These are phyloP conservation scores for Fragaria iinumae DNA, from an alignment of 306 rosid species.

Conservation along the genomic window DNA sequence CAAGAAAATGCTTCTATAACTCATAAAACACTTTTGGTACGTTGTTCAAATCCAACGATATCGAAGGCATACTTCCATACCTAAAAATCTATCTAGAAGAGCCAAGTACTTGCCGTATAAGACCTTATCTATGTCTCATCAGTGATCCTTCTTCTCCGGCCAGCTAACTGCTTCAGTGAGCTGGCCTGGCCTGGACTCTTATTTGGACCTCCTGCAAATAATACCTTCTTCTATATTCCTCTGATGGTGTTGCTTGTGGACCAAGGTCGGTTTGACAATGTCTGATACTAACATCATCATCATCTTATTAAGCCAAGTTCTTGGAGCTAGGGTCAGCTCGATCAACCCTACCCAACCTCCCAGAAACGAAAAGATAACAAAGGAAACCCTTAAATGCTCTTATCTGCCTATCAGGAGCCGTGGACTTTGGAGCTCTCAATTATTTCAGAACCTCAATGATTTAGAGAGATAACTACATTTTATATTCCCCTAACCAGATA, in stretches of 20 bases:
- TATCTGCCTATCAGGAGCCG: neutral
- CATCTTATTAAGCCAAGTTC: neutral
- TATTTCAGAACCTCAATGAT: constrained; percentile 22
- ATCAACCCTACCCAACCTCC: constrained; percentile 20
- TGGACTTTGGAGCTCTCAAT: constrained; percentile 25
- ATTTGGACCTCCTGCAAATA: neutral
- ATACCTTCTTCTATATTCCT: constrained; percentile 14
- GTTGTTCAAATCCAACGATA: neutral
- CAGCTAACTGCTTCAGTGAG: constrained; percentile 22
- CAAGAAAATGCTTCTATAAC: neutral
- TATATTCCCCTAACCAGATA: neutral
- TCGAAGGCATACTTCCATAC: too few relatives aligned
- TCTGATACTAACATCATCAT: neutral
- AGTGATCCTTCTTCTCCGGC: constrained; percentile 11
- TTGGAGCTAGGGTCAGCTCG: neutral
- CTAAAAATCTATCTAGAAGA: too few relatives aligned
- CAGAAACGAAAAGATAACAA: neutral
- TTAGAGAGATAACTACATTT: constrained; percentile 27
- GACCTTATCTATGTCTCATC: neutral
- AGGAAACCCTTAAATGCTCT: neutral
- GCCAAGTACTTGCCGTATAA: too few relatives aligned
- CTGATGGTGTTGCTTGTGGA: constrained; percentile 23
- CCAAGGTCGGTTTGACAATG: constrained; percentile 61
- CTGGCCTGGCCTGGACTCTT: neutral
- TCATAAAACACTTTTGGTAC: neutral